Base-by-base conservation (phyloP, 1,284 basidiomycete species). In the Sanghuangporus sanghuang region DNA sequence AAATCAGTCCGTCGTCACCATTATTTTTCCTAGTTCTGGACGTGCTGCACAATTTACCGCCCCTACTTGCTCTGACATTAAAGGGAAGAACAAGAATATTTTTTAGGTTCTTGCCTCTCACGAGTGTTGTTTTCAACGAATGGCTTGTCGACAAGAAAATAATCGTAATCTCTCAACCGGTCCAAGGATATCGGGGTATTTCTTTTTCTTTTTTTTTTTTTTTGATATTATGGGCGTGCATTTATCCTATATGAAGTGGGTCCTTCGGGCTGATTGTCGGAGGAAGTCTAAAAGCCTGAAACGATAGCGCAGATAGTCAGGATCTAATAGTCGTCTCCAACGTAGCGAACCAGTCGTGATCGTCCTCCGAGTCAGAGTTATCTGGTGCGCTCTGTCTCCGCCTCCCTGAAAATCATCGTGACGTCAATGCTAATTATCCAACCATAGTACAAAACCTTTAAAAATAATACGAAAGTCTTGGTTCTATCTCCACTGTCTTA, bases 331-430 rank as follows among this genome's bases (percentile, higher is more conserved):
- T 48, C 46, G 27, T 44, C 54, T 7, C 54, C 14, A 39, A 21
- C 39, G 39, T 40, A 42, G 53, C 53, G 32, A 54, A 18, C 36
- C 53, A 54, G 53, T 54, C 2, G 38, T 27, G 38, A 54, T 11
- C 16, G n/a, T 7, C 27, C 16, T 8, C 32, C 27, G 18, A 57
- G 46, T 23, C 32, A 39, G 18, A 57, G 46, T 23, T 39, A 36
- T 42, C 35, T 58, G 21, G 54, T 56, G 63, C 63, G 63, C 63
- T 57, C 55, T 64, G 55, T 61, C 52, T 57, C 63, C 63, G 63
- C 23, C 27, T 61, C 59, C 63, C 63, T 64, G 63, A 64, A 61
- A 56, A 64, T 64, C 63, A 16, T 57, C 23, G 46, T 55, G 56
- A 55, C 56, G 62, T 58, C 62, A 54, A 44, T 6, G n/a, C 6